A percentile compares a stretch with the other conserved stretches of the same genome.
Conservation (phyloP, 2,329 filamentous ascomycete species). For the Sporothrix pseudoabietina region DNA sequence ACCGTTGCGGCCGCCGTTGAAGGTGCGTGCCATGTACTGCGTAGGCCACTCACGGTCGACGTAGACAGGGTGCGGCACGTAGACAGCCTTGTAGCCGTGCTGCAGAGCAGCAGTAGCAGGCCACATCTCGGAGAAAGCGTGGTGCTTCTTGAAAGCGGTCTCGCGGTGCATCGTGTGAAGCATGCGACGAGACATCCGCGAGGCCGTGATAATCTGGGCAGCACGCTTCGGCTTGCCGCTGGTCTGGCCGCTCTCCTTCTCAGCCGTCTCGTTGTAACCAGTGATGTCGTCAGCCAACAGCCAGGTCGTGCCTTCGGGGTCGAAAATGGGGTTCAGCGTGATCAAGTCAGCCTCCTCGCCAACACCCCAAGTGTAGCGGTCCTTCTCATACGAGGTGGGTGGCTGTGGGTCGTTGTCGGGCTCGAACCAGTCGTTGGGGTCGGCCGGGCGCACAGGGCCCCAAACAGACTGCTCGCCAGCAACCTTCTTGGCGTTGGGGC, state of each 20-base stretch:
- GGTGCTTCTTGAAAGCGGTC: conserved; percentile 80
- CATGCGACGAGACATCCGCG: conserved; percentile 77
- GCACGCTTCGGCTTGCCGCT: conserved; percentile 69
- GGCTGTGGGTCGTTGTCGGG: conserved; percentile 72
- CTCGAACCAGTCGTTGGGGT: conserved; percentile 71
- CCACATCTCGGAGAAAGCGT: conserved; percentile 97
- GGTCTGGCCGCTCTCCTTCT: conserved; percentile 41
- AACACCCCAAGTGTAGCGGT: conserved; percentile 83
- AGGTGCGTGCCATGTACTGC: conserved; percentile 72
- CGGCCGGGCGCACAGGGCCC: conserved; percentile 74
- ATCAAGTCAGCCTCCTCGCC: conserved; percentile 90
- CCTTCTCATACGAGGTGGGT: conserved; percentile 71
- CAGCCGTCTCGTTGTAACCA: conserved; percentile 67
- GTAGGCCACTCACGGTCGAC: conserved; percentile 85
- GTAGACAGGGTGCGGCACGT: conserved; percentile 84
- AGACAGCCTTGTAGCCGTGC: conserved; percentile 91
- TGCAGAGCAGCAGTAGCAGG: conserved; percentile 83
- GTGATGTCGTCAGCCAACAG: conserved; percentile 79
- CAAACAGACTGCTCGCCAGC: conserved; percentile 68
- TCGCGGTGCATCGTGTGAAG: conserved; percentile 88
- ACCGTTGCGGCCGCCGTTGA: conserved; percentile 78
- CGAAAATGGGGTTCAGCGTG: conserved; percentile 87
- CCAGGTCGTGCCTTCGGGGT: conserved; percentile 87
- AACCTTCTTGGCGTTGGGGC: conserved; percentile 39
- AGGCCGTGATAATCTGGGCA: conserved; percentile 84